These are phyloP conservation scores for Hydnum rufescens DNA, from an alignment of 768 basidiomycete genomes.

Conservation along the genomic window DNA sequence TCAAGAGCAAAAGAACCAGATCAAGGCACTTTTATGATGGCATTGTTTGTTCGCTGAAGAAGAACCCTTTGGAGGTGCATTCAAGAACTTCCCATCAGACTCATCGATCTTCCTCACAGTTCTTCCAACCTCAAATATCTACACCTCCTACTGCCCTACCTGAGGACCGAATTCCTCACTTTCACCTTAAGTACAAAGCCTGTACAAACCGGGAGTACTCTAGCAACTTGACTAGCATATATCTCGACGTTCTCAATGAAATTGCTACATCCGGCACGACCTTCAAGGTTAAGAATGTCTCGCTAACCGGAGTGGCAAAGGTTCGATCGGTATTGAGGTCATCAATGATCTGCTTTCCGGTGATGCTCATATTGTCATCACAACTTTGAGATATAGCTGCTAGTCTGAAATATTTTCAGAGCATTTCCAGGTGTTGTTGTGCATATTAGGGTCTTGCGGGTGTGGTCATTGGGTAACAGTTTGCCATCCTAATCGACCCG, in stretches of 20 bases:
- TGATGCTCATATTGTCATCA: constrained; percentile 91
- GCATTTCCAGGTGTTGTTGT: constrained; percentile 97
- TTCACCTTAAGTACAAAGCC: constrained; percentile 93
- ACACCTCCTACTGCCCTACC: constrained; percentile 46
- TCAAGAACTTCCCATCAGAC: constrained; percentile 25
- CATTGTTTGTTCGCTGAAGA: constrained; percentile 81
- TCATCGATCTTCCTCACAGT: constrained; percentile 87
- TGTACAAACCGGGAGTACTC: constrained; percentile 93
- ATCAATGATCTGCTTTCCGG: constrained; percentile 92
- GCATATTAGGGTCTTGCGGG: constrained; percentile 96
- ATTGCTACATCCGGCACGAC: constrained; percentile 97
- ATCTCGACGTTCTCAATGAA: constrained; percentile 92
- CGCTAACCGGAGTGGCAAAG: constrained; percentile 97
- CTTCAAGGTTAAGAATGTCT: constrained; percentile 97
- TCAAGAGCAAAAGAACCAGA: constrained; percentile 87
- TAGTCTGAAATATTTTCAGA: constrained; percentile 91
- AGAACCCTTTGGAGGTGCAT: constrained; percentile 38
- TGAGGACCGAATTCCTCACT: constrained; percentile 78
- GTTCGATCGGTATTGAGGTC: constrained; percentile 94
- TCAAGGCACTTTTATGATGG: constrained; percentile 94
- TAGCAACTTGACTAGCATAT: constrained; percentile 85
- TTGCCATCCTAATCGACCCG: too few species aligned
- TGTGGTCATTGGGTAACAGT: constrained; percentile 92
- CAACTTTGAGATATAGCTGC: constrained; percentile 92
- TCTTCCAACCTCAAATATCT: constrained; percentile 80